Conservation (phyloP, 345 rosid species). For the Abelmoschus esculentus region DNA sequence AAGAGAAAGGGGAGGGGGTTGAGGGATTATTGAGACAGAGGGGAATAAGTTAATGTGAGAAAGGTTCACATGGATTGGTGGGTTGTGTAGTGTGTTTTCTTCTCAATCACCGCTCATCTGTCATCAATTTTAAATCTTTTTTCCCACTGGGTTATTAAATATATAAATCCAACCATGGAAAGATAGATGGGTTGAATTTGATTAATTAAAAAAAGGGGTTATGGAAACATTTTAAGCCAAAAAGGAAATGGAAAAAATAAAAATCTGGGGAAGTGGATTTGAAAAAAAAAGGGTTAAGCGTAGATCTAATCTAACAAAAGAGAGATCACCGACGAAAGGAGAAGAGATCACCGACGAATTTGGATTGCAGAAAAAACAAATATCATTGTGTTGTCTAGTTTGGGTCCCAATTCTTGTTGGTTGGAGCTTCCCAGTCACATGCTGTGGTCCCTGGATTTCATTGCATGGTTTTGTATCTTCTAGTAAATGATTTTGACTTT, state of each 20-base stretch:
- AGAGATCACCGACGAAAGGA: conserved; percentile 24
- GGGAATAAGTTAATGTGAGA: conserved; percentile 16
- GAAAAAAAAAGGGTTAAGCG: conserved; percentile 2
- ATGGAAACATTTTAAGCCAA: too few relatives aligned
- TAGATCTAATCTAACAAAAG: conserved; percentile 20
- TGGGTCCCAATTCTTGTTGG: too few relatives aligned
- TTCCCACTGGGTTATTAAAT: too few relatives aligned
- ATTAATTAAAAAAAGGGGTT: too few relatives aligned
- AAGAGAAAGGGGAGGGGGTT: conserved; percentile 6
- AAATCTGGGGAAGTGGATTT: neutral
- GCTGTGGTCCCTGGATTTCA: neutral
- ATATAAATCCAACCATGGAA: too few relatives aligned
- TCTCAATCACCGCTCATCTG: conserved; percentile 17
- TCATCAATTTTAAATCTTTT: neutral
- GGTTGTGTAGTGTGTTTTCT: too few relatives aligned
- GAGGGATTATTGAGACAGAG: conserved; percentile 28
- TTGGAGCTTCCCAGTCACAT: too few relatives aligned
- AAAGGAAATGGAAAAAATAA: neutral
- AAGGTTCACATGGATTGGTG: conserved; percentile 14
- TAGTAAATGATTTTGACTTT: too few relatives aligned
- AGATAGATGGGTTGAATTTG: neutral
- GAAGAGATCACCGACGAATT: conserved; percentile 28
- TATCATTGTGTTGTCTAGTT: conserved; percentile 8
- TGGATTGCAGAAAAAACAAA: conserved; percentile 8
- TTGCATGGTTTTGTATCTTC: neutral